phyloP scores from a whole-genome alignment of 352 stramenopile species.

The Peronospora belbahrii region DNA sequence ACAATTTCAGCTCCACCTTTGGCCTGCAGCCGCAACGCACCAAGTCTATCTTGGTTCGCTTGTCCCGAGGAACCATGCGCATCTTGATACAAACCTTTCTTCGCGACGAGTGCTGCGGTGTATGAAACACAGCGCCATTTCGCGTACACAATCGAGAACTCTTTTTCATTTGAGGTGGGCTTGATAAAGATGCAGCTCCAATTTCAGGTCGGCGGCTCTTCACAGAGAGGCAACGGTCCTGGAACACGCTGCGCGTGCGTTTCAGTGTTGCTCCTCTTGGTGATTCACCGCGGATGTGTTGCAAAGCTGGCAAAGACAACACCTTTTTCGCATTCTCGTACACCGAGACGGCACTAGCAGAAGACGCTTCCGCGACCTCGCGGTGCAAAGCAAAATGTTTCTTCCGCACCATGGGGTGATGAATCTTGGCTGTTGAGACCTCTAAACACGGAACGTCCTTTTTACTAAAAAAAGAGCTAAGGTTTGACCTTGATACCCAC shows the following conservation, averaged over 20 bases:
- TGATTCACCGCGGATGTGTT: conserved; percentile 12
- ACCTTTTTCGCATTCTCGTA: conserved; percentile 18
- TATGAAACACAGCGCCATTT: conserved; percentile 33
- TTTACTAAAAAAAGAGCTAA: conserved; percentile 24
- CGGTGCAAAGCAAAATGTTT: conserved; percentile 26
- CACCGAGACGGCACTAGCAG: conserved; percentile 3
- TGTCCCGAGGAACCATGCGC: conserved; percentile 69
- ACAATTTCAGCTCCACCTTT: conserved; percentile 78
- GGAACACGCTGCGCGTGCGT: conserved; percentile 25
- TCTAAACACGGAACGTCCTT: conserved; percentile 1
- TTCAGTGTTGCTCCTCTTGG: conserved; percentile 13
- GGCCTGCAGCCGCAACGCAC: conserved; percentile 43
- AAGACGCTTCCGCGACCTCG: conserved; percentile 6
- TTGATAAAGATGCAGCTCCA: conserved; percentile 26
- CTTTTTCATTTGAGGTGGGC: conserved; percentile 23
- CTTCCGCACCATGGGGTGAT: conserved; percentile 56
- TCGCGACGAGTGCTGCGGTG: conserved; percentile 37
- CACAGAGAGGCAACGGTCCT: conserved; percentile 4
- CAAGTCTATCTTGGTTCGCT: conserved; percentile 42
- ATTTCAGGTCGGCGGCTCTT: conserved; percentile 11
- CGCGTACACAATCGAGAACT: conserved; percentile 8
- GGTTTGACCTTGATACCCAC: conserved; percentile 31
- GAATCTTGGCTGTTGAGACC: conserved; percentile 18
- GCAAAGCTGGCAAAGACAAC: conserved; percentile 13
- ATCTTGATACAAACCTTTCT: conserved; percentile 84